These are phyloP conservation scores for Saccharomycopsis sp. DNA, from an alignment of 805 yeast species.

Conservation along the genomic window DNA sequence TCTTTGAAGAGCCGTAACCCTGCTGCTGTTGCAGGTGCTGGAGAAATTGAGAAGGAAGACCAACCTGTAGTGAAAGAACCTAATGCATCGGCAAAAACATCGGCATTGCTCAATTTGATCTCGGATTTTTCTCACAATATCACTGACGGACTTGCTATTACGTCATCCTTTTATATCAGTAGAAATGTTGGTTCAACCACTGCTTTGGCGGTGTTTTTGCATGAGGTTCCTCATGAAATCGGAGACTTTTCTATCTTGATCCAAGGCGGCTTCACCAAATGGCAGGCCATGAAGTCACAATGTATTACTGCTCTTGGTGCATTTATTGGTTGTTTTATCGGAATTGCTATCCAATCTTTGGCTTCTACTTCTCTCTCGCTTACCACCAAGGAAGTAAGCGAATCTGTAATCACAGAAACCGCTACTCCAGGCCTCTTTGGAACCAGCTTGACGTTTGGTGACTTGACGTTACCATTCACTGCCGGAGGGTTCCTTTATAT, in stretches of 20 bases:
- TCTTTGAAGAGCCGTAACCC: conserved; percentile 22
- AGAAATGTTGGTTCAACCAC: conserved; percentile 60
- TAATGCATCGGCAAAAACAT: conserved; percentile 32
- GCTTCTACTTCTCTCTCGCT: conserved; percentile 21
- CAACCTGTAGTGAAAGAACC: conserved; percentile 27
- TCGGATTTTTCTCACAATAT: conserved; percentile 71
- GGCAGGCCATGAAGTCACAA: conserved; percentile 63
- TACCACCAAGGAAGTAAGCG: conserved; percentile 3
- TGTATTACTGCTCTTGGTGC: conserved; percentile 62
- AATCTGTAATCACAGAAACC: background rate
- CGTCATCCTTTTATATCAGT: conserved; percentile 61
- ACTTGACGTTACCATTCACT: conserved; percentile 59
- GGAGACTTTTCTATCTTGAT: conserved; percentile 73
- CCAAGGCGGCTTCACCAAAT: conserved; percentile 60
- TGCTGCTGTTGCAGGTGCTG: conserved; percentile 24
- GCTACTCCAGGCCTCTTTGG: conserved; percentile 39
- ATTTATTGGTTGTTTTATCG: conserved; percentile 56
- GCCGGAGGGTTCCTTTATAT: conserved; percentile 74
- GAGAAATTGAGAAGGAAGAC: conserved; percentile 23
- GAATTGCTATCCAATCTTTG: conserved; percentile 47
- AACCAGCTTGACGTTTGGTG: conserved; percentile 44
- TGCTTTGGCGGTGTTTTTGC: conserved; percentile 63
- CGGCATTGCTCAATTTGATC: conserved; percentile 60
- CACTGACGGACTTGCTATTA: conserved; percentile 71
- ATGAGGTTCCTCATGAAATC: conserved; percentile 76